A percentile compares a stretch with the other conserved stretches of the same genome.
Conservation (phyloP, 1,284 basidiomycete species). For the Malassezia restricta region DNA sequence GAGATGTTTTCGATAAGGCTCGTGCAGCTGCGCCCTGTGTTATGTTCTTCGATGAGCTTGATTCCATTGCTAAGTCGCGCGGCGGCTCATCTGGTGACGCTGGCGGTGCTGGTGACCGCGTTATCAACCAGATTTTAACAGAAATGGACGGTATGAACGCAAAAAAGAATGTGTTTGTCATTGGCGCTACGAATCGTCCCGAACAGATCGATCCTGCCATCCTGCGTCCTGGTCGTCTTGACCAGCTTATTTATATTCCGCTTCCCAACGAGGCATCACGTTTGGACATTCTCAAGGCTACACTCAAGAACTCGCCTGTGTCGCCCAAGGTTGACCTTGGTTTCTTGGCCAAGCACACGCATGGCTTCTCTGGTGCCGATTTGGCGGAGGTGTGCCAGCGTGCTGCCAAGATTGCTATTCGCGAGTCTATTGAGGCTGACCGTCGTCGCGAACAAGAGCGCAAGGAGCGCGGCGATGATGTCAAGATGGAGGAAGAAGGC, state of each 20-base stretch:
- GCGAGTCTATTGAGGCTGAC: slow-evolving; percentile 86
- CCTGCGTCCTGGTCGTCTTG: slow-evolving; percentile 93
- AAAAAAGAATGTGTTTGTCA: slow-evolving; percentile 99
- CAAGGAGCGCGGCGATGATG: slow-evolving; percentile 21
- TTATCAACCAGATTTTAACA: slow-evolving; percentile 85
- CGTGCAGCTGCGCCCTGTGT: slow-evolving; percentile 96
- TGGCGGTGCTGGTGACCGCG: slow-evolving; percentile 91
- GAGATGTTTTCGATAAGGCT: slow-evolving; percentile 98
- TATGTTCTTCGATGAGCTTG: slow-evolving; percentile 99
- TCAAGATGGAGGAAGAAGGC: slow-evolving; percentile 17
- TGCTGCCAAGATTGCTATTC: slow-evolving; percentile 89
- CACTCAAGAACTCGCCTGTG: slow-evolving; percentile 83
- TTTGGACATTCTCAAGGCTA: slow-evolving; percentile 77
- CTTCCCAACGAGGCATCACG: slow-evolving; percentile 83
- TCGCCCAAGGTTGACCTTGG: slow-evolving; percentile 69
- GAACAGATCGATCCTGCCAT: slow-evolving; percentile 96
- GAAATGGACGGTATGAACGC: slow-evolving; percentile 99
- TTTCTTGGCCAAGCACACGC: slow-evolving; percentile 84
- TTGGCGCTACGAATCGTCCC: slow-evolving; percentile 96
- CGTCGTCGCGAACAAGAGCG: slow-evolving; percentile 64
- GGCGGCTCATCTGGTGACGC: slow-evolving; percentile 69
- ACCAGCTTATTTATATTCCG: slow-evolving; percentile 52
- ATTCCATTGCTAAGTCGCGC: slow-evolving; percentile 94
- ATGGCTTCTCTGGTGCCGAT: slow-evolving; percentile 98
- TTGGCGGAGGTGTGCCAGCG: slow-evolving; percentile 97